A percentile compares a stretch with the other conserved stretches of the same genome.
Evolutionary conservation across 306 rosid genomes (phyloP).

Genomic region (Casuarina equisetifolia): DNA sequence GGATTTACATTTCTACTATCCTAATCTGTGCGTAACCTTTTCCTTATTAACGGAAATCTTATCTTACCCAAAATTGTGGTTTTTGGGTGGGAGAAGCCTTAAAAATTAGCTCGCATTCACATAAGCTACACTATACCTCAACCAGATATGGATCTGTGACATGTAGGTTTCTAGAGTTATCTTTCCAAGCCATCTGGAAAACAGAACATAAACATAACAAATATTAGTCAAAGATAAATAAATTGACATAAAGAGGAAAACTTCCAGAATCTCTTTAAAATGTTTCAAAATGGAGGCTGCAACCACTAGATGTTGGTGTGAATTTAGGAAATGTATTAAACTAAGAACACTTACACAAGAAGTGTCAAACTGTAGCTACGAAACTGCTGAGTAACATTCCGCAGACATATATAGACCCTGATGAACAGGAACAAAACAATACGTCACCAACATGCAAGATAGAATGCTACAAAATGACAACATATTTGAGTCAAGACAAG

Average conservation of each 20-base stretch:
- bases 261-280: slow-evolving; percentile 5
- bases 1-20: too few species aligned
- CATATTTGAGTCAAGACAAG: slow-evolving; percentile 24
- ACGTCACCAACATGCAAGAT: slow-evolving; percentile 26
- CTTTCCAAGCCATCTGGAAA: slow-evolving; percentile 96
- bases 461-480: slow-evolving; percentile 11
- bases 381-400: slow-evolving; percentile 79
- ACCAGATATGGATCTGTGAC: slow-evolving; percentile 95
- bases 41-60: too few species aligned
- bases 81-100: not conserved
- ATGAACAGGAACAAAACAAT: slow-evolving; percentile 21
- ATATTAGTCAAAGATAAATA: slow-evolving; percentile 17
- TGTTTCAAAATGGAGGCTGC: slow-evolving; percentile 10
- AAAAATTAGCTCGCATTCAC: slow-evolving; percentile 4
- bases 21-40: too few species aligned
- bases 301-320: not conserved
- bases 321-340: not conserved
- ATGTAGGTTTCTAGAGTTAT: slow-evolving; percentile 93
- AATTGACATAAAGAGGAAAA: slow-evolving; percentile 25
- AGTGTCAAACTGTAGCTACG: slow-evolving; percentile 79
- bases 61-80: too few species aligned
- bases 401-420: slow-evolving; percentile 86
- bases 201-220: slow-evolving; percentile 12
- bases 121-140: slow-evolving; percentile 58
- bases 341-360: slow-evolving; percentile 68